Conservation (phyloP, 2,329 filamentous ascomycete species). For the Fusarium torreyae region DNA sequence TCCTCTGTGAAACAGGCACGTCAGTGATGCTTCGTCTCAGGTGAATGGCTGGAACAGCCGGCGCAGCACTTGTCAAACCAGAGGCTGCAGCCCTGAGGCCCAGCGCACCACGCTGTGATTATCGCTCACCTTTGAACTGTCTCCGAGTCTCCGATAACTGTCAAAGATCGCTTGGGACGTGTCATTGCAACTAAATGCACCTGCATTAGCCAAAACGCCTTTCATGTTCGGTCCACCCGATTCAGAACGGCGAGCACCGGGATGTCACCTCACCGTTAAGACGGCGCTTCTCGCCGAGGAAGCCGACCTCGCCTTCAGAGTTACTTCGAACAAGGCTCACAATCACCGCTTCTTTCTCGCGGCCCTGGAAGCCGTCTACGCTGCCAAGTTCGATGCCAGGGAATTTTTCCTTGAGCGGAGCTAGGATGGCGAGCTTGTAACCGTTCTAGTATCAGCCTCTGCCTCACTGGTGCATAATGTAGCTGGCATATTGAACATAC, state of each 20-base stretch:
- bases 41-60: slow-evolving; percentile 40
- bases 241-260: slow-evolving; percentile 11
- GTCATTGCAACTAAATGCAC: slow-evolving; percentile 94
- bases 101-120: slow-evolving; percentile 16
- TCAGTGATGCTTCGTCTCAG: slow-evolving; percentile 45
- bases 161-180: slow-evolving; percentile 89
- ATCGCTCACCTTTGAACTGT: slow-evolving; percentile 85
- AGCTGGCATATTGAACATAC: slow-evolving; percentile 57
- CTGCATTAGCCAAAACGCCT: slow-evolving; percentile 40
- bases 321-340: slow-evolving; percentile 97
- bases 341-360: slow-evolving; percentile 96
- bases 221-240: slow-evolving; percentile 14
- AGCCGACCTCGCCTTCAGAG: slow-evolving; percentile 87
- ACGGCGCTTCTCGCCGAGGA: slow-evolving; percentile 90
- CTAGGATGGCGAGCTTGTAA: slow-evolving; percentile 79
- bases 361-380: slow-evolving; percentile 96
- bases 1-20: slow-evolving; percentile 69
- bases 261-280: slow-evolving; percentile 80
- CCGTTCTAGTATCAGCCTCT: slow-evolving; percentile 42
- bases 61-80: slow-evolving; percentile 36
- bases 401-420: slow-evolving; percentile 84
- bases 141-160: slow-evolving; percentile 93
- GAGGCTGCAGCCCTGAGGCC: slow-evolving; percentile 23
- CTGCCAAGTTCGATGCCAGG: slow-evolving; percentile 94
- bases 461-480: slow-evolving; percentile 16